A percentile compares a stretch with the other conserved stretches of the same genome.
Conservation (phyloP, 2,329 filamentous ascomycete genomes). For the Fusarium staphyleae region DNA sequence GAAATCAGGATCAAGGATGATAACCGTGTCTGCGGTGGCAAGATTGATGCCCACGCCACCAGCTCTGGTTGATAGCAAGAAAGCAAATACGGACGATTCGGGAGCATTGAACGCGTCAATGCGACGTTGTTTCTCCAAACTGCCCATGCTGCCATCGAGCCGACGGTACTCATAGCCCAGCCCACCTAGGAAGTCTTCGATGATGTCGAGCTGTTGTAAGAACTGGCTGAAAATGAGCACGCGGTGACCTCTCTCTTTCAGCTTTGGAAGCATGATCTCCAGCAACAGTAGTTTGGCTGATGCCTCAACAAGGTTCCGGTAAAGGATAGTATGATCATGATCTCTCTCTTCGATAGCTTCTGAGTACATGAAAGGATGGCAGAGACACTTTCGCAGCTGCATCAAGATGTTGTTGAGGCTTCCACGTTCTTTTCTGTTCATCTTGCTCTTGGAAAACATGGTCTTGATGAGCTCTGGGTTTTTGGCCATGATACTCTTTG, state of each 20-base stretch:
- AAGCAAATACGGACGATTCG: constrained; percentile 83
- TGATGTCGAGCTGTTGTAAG: constrained; percentile 82
- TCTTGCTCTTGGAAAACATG: constrained; percentile 75
- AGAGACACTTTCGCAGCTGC: constrained; percentile 92
- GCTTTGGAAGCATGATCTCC: constrained; percentile 84
- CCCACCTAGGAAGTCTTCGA: constrained; percentile 89
- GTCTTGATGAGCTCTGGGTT: constrained; percentile 88
- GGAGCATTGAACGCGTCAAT: constrained; percentile 95
- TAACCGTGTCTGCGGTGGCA: constrained; percentile 95
- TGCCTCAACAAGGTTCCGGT: constrained; percentile 87
- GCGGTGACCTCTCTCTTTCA: constrained; percentile 84
- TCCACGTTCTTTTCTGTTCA: constrained; percentile 75
- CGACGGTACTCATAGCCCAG: constrained; percentile 77
- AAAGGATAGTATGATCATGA: constrained; percentile 65
- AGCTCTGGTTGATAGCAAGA: constrained; percentile 90
- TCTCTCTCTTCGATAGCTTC: constrained; percentile 85
- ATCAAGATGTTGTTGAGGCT: constrained; percentile 94
- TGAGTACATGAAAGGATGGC: constrained; percentile 96
- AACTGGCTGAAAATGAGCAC: constrained; percentile 98
- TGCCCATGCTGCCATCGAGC: constrained; percentile 83
- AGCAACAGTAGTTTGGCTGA: constrained; percentile 88
- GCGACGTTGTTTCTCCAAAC: constrained; percentile 88
- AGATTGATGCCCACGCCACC: constrained; percentile 98
- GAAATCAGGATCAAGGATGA: constrained; percentile 96
- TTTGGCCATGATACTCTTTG: constrained; percentile 90